A percentile compares a stretch with the other conserved stretches of the same genome.
Conservation (phyloP, 352 stramenopile species). For the Phytophthora melonis region DNA sequence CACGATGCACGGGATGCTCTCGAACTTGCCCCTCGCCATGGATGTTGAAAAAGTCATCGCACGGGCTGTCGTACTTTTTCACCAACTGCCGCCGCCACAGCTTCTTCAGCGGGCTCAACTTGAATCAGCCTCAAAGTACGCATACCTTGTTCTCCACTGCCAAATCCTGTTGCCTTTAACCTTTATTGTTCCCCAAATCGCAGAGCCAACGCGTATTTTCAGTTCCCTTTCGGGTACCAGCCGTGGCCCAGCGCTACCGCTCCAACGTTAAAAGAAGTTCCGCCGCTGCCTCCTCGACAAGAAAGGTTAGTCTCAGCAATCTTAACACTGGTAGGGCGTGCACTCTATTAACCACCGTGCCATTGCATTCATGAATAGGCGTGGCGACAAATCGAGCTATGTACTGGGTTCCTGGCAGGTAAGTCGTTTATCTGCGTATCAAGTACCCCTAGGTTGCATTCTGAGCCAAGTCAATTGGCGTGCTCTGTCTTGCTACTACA, state of each 20-base stretch:
- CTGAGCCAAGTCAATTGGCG: background rate
- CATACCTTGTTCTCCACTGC: background rate
- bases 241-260: conserved; percentile 37
- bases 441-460: background rate
- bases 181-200: conserved; percentile 5
- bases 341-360: background rate
- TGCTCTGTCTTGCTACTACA: background rate
- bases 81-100: conserved; percentile 57
- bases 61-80: conserved; percentile 61
- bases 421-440: background rate
- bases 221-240: conserved; percentile 50
- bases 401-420: conserved; percentile 38
- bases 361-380: conserved; percentile 10
- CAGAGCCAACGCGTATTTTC: conserved; percentile 47
- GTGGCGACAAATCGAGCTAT: conserved; percentile 22
- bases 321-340: background rate
- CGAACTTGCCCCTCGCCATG: conserved; percentile 82
- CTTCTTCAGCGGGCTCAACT: conserved; percentile 42
- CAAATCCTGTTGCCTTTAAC: background rate
- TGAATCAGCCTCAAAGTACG: conserved; percentile 31
- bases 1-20: conserved; percentile 74
- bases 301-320: conserved; percentile 24
- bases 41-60: conserved; percentile 72
- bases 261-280: conserved; percentile 38
- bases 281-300: conserved; percentile 34